Evolutionary conservation across 2,329 filamentous ascomycete species (phyloP).

Genomic region (Cyphellophora attinorum): DNA sequence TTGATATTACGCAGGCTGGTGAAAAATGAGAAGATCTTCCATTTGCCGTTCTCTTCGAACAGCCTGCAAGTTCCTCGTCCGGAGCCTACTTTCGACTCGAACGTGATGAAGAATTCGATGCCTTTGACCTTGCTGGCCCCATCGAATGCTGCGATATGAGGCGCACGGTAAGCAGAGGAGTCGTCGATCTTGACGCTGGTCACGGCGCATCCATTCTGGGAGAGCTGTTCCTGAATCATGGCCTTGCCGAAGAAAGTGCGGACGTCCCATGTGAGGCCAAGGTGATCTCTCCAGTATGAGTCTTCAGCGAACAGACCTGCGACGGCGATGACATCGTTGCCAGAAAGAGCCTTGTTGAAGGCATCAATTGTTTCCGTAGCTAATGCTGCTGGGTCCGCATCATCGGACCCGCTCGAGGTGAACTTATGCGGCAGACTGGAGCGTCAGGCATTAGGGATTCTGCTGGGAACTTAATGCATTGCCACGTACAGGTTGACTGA

Average conservation of each 20-base stretch:
- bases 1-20: conserved; percentile 48
- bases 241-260: conserved; percentile 41
- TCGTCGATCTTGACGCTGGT: conserved; percentile 37
- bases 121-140: conserved; percentile 39
- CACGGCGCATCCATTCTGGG: conserved; percentile 30
- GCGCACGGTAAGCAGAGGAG: conserved; percentile 34
- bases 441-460: too few species aligned
- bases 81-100: conserved; percentile 44
- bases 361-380: conserved; percentile 26
- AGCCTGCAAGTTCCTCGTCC: conserved; percentile 51
- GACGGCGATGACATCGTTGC: conserved; percentile 24
- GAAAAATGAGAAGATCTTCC: conserved; percentile 57
- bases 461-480: too few species aligned
- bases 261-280: conserved; percentile 47
- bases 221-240: conserved; percentile 27
- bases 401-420: conserved; percentile 17
- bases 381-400: conserved; percentile 27
- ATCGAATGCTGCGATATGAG: conserved; percentile 40
- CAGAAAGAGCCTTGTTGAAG: conserved; percentile 30
- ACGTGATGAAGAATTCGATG: conserved; percentile 47
- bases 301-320: conserved; percentile 39
- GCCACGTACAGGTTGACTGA: too few species aligned
- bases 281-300: conserved; percentile 51
- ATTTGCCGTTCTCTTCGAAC: conserved; percentile 32
- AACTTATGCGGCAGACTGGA: neutral